Conservation (phyloP, 139 green algal species). For the Auxenochlorella protothecoides region DNA sequence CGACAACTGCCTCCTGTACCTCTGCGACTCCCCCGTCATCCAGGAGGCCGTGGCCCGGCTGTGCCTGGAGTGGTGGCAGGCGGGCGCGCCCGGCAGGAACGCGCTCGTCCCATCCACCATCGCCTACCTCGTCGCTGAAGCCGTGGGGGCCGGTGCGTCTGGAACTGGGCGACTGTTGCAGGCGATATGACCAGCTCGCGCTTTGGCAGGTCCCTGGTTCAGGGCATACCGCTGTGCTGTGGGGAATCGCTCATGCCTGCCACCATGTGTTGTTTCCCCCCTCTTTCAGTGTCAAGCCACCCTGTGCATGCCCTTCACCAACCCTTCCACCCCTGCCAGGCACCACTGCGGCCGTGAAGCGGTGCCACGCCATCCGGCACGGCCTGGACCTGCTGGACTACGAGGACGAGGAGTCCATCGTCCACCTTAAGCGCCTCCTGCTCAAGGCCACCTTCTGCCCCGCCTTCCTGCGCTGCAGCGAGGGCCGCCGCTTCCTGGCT, state of each 20-base stretch:
- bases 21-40: constrained; percentile 26
- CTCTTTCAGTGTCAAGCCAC: too few relatives aligned
- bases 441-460: constrained; percentile 50
- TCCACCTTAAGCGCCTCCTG: constrained; percentile 54
- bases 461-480: constrained; percentile 44
- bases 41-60: constrained; percentile 55
- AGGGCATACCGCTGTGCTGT: too few relatives aligned
- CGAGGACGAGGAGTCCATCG: constrained; percentile 45
- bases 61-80: constrained; percentile 63
- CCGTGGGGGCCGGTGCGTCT: neutral
- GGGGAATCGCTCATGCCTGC: too few relatives aligned
- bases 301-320: neutral
- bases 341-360: constrained; percentile 46
- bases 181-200: too few relatives aligned
- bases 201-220: too few relatives aligned
- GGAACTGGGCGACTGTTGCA: neutral
- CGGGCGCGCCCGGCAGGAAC: constrained; percentile 32
- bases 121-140: constrained; percentile 53
- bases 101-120: constrained; percentile 51
- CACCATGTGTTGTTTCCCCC: too few relatives aligned
- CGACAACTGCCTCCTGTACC: constrained; percentile 32
- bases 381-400: constrained; percentile 66
- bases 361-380: constrained; percentile 45
- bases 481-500: constrained; percentile 66
- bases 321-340: constrained; percentile 4